phyloP scores from a whole-genome alignment of 257 asterid genomes.

The Fraxinus pennsylvanica region DNA sequence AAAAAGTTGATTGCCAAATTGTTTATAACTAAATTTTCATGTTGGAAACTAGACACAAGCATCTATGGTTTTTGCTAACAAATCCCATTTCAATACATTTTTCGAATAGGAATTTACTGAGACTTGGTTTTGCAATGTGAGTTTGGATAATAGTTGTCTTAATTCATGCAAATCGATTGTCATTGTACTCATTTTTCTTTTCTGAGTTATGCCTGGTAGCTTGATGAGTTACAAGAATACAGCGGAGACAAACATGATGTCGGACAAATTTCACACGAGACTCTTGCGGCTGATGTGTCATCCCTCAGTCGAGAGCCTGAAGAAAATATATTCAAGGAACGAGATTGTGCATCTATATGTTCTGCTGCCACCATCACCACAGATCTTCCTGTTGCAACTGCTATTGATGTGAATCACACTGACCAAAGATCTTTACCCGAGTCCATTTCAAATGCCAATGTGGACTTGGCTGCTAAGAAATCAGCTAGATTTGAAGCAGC shows the following conservation, averaged over 20 bases:
- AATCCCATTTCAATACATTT: too few relatives aligned
- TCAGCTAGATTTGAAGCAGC: constrained; percentile 46
- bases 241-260: not conserved
- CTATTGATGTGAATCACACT: not conserved
- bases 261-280: not conserved
- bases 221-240: not conserved
- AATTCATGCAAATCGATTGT: not conserved
- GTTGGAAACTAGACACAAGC: too few relatives aligned
- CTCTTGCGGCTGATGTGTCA: not conserved
- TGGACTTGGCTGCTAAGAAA: constrained; percentile 32
- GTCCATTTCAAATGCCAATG: constrained; percentile 19
- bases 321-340: not conserved
- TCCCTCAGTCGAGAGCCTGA: not conserved
- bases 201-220: not conserved
- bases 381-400: not conserved
- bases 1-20: too few relatives aligned
- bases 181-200: not conserved
- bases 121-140: not conserved
- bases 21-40: too few relatives aligned
- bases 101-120: too few relatives aligned
- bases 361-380: not conserved
- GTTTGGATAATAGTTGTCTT: not conserved
- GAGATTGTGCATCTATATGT: not conserved
- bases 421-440: not conserved
- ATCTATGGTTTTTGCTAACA: too few relatives aligned